Evolutionary conservation across 2,329 filamentous ascomycete species (phyloP).

Genomic region (Colletotrichum shisoi): DNA sequence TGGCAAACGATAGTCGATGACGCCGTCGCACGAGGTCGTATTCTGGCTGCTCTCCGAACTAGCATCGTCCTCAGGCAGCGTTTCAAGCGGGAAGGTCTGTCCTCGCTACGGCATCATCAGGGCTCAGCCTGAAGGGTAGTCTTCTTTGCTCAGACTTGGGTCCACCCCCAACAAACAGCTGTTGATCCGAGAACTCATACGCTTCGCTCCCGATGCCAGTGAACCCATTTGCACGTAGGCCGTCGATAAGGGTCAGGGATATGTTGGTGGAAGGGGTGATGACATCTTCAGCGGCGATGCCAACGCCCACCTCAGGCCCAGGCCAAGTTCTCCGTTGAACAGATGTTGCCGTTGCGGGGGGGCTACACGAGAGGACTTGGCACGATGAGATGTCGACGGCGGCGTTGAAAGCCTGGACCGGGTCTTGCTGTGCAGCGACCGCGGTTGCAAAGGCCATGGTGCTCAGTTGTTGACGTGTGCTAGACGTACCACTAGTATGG

Average conservation of each 20-base stretch:
- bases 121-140: slow-evolving; percentile 23
- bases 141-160: not conserved
- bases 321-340: slow-evolving; percentile 1
- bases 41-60: not conserved
- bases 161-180: slow-evolving; percentile 26
- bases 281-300: slow-evolving; percentile 13
- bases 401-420: not conserved
- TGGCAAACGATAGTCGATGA: slow-evolving; percentile 9
- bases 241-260: slow-evolving; percentile 22
- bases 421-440: not conserved
- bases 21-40: slow-evolving; percentile 23
- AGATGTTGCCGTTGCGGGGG: slow-evolving; percentile 16
- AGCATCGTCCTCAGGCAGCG: not conserved
- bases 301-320: slow-evolving; percentile 10
- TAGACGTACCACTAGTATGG: too few species aligned
- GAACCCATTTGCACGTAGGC: slow-evolving; percentile 45
- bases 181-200: slow-evolving; percentile 26
- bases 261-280: not conserved
- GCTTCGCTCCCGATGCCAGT: slow-evolving; percentile 3
- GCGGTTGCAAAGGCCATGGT: not conserved
- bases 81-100: slow-evolving; percentile 25
- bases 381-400: slow-evolving; percentile 12
- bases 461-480: not conserved
- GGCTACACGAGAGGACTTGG: slow-evolving; percentile 14
- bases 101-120: slow-evolving; percentile 31